A percentile compares a stretch with the other conserved stretches of the same genome.
These are phyloP conservation scores for Botrytis tulipae DNA, from an alignment of 2,329 filamentous ascomycete genomes.

Conservation along the genomic window DNA sequence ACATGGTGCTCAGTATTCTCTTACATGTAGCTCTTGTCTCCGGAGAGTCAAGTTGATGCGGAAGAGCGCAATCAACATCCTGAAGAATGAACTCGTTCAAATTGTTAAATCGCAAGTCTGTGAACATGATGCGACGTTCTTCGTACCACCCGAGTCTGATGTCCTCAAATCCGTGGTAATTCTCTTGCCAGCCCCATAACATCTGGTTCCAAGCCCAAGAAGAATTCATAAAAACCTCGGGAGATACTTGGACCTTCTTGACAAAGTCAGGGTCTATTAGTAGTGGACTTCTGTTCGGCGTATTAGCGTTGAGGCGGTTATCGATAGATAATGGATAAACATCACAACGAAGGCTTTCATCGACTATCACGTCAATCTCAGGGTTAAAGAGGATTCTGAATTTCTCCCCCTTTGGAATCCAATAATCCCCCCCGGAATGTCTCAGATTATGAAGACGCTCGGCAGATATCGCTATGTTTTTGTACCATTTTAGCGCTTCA, in stretches of 20 bases:
- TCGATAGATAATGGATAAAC: too few relatives aligned
- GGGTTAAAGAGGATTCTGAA: neutral
- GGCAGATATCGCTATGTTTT: neutral
- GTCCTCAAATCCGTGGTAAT: too few relatives aligned
- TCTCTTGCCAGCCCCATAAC: too few relatives aligned
- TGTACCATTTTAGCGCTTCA: rapidly evolving
- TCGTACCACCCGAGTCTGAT: too few relatives aligned
- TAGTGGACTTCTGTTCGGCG: too few relatives aligned
- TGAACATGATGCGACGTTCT: neutral
- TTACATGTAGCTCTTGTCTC: rapidly evolving
- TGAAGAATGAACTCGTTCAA: neutral
- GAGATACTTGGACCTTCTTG: neutral
- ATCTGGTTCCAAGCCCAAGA: too few relatives aligned
- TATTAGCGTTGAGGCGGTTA: too few relatives aligned
- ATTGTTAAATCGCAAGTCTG: neutral
- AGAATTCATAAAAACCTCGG: neutral
- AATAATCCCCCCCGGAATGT: rapidly evolving
- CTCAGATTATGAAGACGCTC: neutral
- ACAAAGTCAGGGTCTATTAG: neutral
- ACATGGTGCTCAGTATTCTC: rapidly evolving
- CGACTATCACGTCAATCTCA: neutral
- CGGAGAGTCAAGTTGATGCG: neutral
- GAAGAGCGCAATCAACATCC: neutral
- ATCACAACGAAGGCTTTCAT: neutral
- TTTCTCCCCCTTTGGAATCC: neutral